Percentiles rank a stretch among this genome's conserved stretches.
Conservation (phyloP, 2,329 filamentous ascomycete species). For the Byssothecium circinans region DNA sequence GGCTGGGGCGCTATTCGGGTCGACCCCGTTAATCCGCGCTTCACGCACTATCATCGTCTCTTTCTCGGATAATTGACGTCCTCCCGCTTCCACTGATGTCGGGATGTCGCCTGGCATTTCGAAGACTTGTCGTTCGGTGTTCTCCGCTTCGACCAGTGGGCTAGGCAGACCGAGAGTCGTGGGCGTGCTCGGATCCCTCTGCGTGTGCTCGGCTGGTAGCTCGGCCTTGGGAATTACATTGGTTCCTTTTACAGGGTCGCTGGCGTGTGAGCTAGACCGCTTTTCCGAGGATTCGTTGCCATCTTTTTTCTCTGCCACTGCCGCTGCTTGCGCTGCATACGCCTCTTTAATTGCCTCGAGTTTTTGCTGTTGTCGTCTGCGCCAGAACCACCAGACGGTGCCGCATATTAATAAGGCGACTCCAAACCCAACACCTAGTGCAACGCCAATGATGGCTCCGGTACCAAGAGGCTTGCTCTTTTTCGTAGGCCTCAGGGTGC, state of each 20-base stretch:
- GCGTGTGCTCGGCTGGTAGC: slow-evolving; percentile 34
- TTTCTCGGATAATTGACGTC: slow-evolving; percentile 52
- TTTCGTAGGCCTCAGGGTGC: background rate
- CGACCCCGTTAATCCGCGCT: slow-evolving; percentile 50
- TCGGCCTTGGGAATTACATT: slow-evolving; percentile 52
- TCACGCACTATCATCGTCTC: slow-evolving; percentile 51
- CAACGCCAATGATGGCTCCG: slow-evolving; percentile 50
- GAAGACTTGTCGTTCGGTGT: slow-evolving; percentile 44
- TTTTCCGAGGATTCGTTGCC: slow-evolving; percentile 24
- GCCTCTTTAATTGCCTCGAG: slow-evolving; percentile 25
- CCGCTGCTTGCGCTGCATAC: slow-evolving; percentile 26
- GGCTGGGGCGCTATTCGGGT: slow-evolving; percentile 27
- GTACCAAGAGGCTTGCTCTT: slow-evolving; percentile 19
- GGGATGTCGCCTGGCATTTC: slow-evolving; percentile 61
- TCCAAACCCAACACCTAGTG: slow-evolving; percentile 43
- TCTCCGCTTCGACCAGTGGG: slow-evolving; percentile 36
- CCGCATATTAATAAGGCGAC: slow-evolving; percentile 35
- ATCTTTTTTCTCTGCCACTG: slow-evolving; percentile 21
- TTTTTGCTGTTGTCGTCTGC: slow-evolving; percentile 25
- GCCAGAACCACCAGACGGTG: slow-evolving; percentile 40
- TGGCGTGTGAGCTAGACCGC: slow-evolving; percentile 22
- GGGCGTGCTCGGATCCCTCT: slow-evolving; percentile 17
- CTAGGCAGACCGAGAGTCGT: slow-evolving; percentile 15
- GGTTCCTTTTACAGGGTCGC: slow-evolving; percentile 22
- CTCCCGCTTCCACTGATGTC: slow-evolving; percentile 53